phyloP scores from a whole-genome alignment of 2,329 filamentous ascomycete species.

The Colletotrichum liaoningense region DNA sequence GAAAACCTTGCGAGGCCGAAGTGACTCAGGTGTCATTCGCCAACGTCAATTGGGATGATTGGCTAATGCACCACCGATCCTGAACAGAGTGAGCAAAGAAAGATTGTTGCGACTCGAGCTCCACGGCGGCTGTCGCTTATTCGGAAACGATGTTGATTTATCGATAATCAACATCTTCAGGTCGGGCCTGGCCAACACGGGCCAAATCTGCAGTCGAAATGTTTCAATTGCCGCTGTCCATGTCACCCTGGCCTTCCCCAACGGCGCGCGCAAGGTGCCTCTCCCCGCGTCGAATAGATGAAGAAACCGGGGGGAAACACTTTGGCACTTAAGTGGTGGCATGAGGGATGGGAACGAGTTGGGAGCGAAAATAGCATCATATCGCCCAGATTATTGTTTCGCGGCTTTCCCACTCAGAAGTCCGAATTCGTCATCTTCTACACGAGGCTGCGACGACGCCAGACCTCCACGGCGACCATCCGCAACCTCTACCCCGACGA shows the following conservation, averaged over 20 bases:
- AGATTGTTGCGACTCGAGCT: conserved; percentile 17
- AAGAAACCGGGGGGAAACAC: background rate
- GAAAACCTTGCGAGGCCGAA: background rate
- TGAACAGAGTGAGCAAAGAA: background rate
- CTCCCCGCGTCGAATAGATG: conserved; percentile 9
- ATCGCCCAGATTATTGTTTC: conserved; percentile 17
- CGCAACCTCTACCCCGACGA: background rate
- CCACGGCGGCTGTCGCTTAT: conserved; percentile 26
- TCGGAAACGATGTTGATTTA: conserved; percentile 6
- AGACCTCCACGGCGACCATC: background rate
- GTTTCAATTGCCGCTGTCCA: conserved; percentile 33
- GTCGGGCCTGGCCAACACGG: background rate
- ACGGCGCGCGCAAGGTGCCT: background rate
- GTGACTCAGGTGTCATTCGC: conserved; percentile 24
- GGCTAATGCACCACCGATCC: background rate
- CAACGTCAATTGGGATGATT: background rate
- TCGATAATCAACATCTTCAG: background rate
- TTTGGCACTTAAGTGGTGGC: background rate
- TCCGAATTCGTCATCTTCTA: conserved; percentile 3
- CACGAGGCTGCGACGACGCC: conserved; percentile 25
- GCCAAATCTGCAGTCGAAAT: conserved; percentile 14
- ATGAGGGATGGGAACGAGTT: conserved; percentile 2
- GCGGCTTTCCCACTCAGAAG: conserved; percentile 1
- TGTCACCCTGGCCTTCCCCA: background rate
- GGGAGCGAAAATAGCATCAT: conserved; percentile 26